Conservation (phyloP, 2,329 filamentous ascomycete species). For the Beauveria caledonica region DNA sequence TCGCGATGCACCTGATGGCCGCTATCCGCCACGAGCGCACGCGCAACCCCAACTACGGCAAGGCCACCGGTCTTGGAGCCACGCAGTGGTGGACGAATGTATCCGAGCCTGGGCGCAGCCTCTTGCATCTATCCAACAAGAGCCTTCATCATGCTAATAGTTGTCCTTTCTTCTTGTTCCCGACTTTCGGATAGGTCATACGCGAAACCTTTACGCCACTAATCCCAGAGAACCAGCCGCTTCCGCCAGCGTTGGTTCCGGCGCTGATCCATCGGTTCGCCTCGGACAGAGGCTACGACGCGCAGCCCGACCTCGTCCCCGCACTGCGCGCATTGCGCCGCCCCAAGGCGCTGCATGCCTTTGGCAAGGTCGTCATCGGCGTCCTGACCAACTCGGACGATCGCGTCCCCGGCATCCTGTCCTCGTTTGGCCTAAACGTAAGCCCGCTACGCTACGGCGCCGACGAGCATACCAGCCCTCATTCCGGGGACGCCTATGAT, state of each 20-base stretch:
- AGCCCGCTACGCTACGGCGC: constrained; percentile 26
- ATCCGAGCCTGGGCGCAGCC: constrained; percentile 8
- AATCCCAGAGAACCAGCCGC: constrained; percentile 18
- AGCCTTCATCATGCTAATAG: neutral
- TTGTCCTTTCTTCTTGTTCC: neutral
- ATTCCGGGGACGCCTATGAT: constrained; percentile 16
- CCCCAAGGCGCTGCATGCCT: constrained; percentile 14
- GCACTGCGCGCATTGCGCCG: constrained; percentile 35
- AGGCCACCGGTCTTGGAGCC: constrained; percentile 39
- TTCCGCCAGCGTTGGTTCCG: constrained; percentile 38
- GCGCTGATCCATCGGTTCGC: constrained; percentile 45
- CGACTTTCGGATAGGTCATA: constrained; percentile 38
- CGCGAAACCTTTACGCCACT: constrained; percentile 42
- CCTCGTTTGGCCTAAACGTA: constrained; percentile 43
- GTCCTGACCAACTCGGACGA: constrained; percentile 57
- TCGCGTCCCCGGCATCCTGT: constrained; percentile 45
- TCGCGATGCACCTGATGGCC: constrained; percentile 23
- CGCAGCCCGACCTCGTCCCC: constrained; percentile 37
- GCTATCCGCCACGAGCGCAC: constrained; percentile 41
- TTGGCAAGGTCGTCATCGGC: constrained; percentile 39
- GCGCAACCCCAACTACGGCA: constrained; percentile 52
- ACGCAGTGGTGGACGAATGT: constrained; percentile 54
- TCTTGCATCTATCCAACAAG: neutral
- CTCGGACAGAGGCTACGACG: constrained; percentile 41
- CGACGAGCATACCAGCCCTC: neutral